phyloP scores from a whole-genome alignment of 2,329 filamentous ascomycete species.

The Metarhizium robertsii region DNA sequence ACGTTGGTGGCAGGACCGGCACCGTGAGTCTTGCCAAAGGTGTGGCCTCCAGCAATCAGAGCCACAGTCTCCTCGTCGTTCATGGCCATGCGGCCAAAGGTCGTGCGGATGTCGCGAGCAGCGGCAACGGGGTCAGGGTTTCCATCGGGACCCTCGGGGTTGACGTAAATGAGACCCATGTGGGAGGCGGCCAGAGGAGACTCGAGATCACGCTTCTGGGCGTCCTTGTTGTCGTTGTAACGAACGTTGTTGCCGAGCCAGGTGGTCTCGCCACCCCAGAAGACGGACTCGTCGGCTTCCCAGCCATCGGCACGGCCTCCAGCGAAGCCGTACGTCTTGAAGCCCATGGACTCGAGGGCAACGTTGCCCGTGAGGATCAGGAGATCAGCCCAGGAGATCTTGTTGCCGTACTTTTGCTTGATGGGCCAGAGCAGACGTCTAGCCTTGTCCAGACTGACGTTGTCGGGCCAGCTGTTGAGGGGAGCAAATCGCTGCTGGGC shows the following conservation, averaged over 20 bases:
- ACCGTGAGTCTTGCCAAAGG: constrained; percentile 75
- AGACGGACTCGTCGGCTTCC: constrained; percentile 66
- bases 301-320: constrained; percentile 64
- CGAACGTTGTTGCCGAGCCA: constrained; percentile 69
- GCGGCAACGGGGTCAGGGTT: constrained; percentile 60
- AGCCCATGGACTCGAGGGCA: constrained; percentile 67
- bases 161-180: constrained; percentile 76
- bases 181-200: constrained; percentile 53
- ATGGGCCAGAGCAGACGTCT: constrained; percentile 71
- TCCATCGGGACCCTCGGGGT: constrained; percentile 69
- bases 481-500: constrained; percentile 75
- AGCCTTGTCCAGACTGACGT: constrained; percentile 70
- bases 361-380: constrained; percentile 66
- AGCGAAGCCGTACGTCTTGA: constrained; percentile 65
- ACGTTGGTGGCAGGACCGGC: constrained; percentile 56
- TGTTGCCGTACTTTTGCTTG: constrained; percentile 78
- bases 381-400: constrained; percentile 73
- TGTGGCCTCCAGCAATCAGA: constrained; percentile 68
- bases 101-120: constrained; percentile 62
- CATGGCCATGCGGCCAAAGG: constrained; percentile 76
- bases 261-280: constrained; percentile 69
- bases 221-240: constrained; percentile 43
- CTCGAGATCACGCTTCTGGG: constrained; percentile 56
- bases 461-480: constrained; percentile 75
- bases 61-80: constrained; percentile 75